A percentile compares a stretch with the other conserved stretches of the same genome.
Conservation (phyloP, 2,329 filamentous ascomycete genomes). For the Fusarium robinianum region DNA sequence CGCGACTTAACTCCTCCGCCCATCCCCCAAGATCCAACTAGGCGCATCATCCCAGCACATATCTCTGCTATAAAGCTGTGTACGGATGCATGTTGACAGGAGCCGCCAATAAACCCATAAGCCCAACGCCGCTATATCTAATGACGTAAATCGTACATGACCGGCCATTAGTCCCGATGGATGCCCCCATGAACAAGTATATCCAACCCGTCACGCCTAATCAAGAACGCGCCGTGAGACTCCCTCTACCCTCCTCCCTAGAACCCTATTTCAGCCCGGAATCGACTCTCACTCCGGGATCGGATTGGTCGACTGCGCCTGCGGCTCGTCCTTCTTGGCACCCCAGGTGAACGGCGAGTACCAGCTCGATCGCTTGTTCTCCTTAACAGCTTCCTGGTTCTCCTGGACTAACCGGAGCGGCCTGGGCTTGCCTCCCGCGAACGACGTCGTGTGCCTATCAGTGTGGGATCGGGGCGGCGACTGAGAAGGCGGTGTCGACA, state of each 20-base stretch:
- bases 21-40: conserved; percentile 22
- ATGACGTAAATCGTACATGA: conserved; percentile 40
- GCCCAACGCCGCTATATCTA: conserved; percentile 40
- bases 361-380: conserved; percentile 67
- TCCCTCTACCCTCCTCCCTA: conserved; percentile 4
- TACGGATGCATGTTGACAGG: conserved; percentile 31
- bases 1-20: too few relatives aligned
- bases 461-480: conserved; percentile 57
- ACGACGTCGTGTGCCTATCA: conserved; percentile 60
- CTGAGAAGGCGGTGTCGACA: conserved; percentile 53
- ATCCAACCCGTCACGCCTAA: conserved; percentile 30
- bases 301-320: conserved; percentile 34
- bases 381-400: conserved; percentile 57
- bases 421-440: conserved; percentile 72
- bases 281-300: conserved; percentile 43
- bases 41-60: conserved; percentile 19
- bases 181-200: conserved; percentile 32
- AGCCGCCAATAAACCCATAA: conserved; percentile 38
- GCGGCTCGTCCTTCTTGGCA: conserved; percentile 54
- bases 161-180: conserved; percentile 33
- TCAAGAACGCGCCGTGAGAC: conserved; percentile 19
- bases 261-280: conserved; percentile 6
- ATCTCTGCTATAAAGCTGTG: conserved; percentile 24
- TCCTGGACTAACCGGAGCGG: conserved; percentile 88
- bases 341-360: conserved; percentile 61